Conservation (phyloP, 2,329 filamentous ascomycete species). For the Westerdykella ornata region DNA sequence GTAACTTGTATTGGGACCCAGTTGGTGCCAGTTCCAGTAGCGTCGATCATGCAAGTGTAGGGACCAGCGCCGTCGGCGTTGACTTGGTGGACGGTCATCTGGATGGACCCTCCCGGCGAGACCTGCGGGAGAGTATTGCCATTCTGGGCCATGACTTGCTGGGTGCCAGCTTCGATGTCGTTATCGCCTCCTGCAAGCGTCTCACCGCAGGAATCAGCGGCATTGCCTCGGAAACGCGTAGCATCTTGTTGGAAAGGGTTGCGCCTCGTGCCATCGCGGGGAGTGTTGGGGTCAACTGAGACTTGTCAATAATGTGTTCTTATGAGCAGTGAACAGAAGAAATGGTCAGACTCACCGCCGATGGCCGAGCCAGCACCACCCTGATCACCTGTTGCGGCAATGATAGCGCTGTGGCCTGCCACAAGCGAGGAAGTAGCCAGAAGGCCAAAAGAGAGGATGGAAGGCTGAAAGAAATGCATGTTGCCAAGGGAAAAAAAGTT, state of each 20-base stretch:
- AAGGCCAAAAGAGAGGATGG: conserved; percentile 43
- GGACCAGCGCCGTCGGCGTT: conserved; percentile 61
- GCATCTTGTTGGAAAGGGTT: conserved; percentile 59
- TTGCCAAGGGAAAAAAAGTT: neutral
- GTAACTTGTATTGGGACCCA: conserved; percentile 53
- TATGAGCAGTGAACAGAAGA: neutral
- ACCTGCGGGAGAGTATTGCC: conserved; percentile 55
- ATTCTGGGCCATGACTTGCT: conserved; percentile 52
- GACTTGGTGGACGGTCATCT: conserved; percentile 61
- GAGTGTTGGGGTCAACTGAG: conserved; percentile 48
- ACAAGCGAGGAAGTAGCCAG: conserved; percentile 51
- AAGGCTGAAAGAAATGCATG: conserved; percentile 14
- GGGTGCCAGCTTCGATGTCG: conserved; percentile 51
- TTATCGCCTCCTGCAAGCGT: conserved; percentile 53
- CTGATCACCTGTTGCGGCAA: conserved; percentile 51
- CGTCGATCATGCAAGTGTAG: conserved; percentile 59
- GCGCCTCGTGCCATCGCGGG: conserved; percentile 55
- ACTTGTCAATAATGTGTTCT: conserved; percentile 2
- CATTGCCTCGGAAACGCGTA: conserved; percentile 54
- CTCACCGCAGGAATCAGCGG: conserved; percentile 51
- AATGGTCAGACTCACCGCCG: conserved; percentile 38
- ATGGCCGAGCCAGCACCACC: conserved; percentile 48
- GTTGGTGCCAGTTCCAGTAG: conserved; percentile 50
- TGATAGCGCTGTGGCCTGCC: conserved; percentile 56
- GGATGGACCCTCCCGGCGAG: conserved; percentile 49